phyloP scores from a whole-genome alignment of 805 yeast genomes.

The Kodamaea laetipori region DNA sequence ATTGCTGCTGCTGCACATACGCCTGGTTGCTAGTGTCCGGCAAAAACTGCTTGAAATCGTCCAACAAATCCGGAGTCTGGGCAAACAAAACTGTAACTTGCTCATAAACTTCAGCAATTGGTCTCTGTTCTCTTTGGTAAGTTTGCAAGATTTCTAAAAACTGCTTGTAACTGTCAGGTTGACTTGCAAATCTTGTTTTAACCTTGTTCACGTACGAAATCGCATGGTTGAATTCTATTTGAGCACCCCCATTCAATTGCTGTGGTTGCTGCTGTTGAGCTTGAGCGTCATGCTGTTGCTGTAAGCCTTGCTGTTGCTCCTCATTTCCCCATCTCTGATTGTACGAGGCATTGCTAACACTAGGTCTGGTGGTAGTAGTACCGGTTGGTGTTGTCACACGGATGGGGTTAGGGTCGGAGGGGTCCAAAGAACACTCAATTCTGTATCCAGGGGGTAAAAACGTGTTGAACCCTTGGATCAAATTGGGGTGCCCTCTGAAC shows the following conservation, averaged over 20 bases:
- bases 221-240: slow-evolving; percentile 96
- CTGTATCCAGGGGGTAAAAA: slow-evolving; percentile 95
- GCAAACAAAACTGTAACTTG: slow-evolving; percentile 88
- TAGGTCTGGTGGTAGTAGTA: slow-evolving; percentile 67
- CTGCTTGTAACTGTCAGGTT: slow-evolving; percentile 94
- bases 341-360: slow-evolving; percentile 34
- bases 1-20: slow-evolving; percentile 27
- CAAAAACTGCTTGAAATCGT: slow-evolving; percentile 91
- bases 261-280: slow-evolving; percentile 20
- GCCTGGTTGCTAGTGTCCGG: slow-evolving; percentile 71
- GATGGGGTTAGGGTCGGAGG: slow-evolving; percentile 88
- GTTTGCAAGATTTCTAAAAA: slow-evolving; percentile 94
- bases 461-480: slow-evolving; percentile 97
- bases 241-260: slow-evolving; percentile 53
- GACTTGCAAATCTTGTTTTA: slow-evolving; percentile 87
- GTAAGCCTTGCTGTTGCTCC: slow-evolving; percentile 10
- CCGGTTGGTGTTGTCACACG: slow-evolving; percentile 96
- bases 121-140: slow-evolving; percentile 93
- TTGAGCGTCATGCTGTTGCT: slow-evolving; percentile 8
- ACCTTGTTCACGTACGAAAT: slow-evolving; percentile 95
- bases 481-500: slow-evolving; percentile 88
- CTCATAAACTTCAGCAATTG: slow-evolving; percentile 91
- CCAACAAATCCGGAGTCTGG: slow-evolving; percentile 91
- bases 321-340: slow-evolving; percentile 32
- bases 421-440: slow-evolving; percentile 87